A percentile compares a stretch with the other conserved stretches of the same genome.
Evolutionary conservation across 2,329 filamentous ascomycete species (phyloP).

Genomic region (Xylaria sp.): DNA sequence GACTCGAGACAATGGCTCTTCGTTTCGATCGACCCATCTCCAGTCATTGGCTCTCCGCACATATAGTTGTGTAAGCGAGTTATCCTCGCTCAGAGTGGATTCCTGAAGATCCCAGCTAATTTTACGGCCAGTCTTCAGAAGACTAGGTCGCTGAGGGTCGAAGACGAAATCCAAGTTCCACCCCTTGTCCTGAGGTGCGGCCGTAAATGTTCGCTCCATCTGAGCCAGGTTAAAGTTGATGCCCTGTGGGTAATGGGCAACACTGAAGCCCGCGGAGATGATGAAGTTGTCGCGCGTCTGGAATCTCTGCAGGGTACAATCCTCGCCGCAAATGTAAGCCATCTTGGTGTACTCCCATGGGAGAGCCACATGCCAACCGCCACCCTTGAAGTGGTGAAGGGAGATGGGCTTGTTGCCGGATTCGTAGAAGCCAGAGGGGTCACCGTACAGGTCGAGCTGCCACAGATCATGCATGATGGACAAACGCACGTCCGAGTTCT

Average conservation of each 20-base stretch:
- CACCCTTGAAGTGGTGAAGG: constrained; percentile 66
- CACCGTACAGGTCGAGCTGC: constrained; percentile 63
- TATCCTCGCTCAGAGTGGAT: constrained; percentile 49
- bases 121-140: constrained; percentile 53
- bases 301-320: constrained; percentile 63
- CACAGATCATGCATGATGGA: constrained; percentile 60
- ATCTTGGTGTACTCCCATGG: constrained; percentile 61
- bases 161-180: constrained; percentile 57
- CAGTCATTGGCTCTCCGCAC: constrained; percentile 55
- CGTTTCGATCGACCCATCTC: constrained; percentile 53
- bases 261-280: constrained; percentile 62
- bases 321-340: constrained; percentile 61
- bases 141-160: constrained; percentile 51
- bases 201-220: constrained; percentile 57
- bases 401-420: constrained; percentile 62
- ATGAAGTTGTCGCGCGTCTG: constrained; percentile 56
- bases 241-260: constrained; percentile 58
- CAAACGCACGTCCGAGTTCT: constrained; percentile 61
- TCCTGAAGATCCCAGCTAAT: constrained; percentile 59
- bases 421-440: constrained; percentile 67
- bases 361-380: constrained; percentile 57
- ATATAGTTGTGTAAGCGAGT: constrained; percentile 56
- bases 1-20: constrained; percentile 52
- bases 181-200: constrained; percentile 49
- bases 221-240: constrained; percentile 53